Evolutionary conservation across 148 eudicot genomes (phyloP).

Genomic region (Rhododendron simsii): DNA sequence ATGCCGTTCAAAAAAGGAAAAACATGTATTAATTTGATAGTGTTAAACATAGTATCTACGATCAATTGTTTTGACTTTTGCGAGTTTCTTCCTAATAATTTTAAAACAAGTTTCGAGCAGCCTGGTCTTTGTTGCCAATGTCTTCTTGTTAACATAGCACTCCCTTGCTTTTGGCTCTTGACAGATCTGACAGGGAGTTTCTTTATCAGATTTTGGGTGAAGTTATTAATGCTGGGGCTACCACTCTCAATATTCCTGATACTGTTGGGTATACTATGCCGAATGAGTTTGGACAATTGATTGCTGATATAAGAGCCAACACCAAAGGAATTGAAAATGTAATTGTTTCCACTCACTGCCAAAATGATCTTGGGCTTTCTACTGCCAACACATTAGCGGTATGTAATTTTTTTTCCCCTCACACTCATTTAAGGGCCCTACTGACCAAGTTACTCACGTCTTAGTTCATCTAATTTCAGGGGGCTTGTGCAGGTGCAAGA

Average conservation of each 20-base stretch:
- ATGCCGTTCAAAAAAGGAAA: not conserved
- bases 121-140: not conserved
- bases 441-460: constrained; percentile 1
- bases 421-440: not conserved
- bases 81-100: not conserved
- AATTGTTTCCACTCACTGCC: constrained; percentile 90
- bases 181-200: constrained; percentile 89
- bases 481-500: constrained; percentile 91
- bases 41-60: not conserved
- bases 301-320: constrained; percentile 85
- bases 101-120: not conserved
- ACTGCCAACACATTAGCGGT: constrained; percentile 88
- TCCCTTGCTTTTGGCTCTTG: constrained; percentile 7
- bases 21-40: not conserved
- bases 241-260: constrained; percentile 91
- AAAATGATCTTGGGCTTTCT: constrained; percentile 96
- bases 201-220: constrained; percentile 82
- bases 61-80: not conserved
- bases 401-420: constrained; percentile 18
- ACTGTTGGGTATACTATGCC: constrained; percentile 84
- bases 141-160: not conserved
- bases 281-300: constrained; percentile 76
- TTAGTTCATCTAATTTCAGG: constrained; percentile 46
- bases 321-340: constrained; percentile 91
- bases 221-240: constrained; percentile 92